Evolutionary conservation across 1,284 basidiomycete species (phyloP).

Genomic region (Cronartium quercuum): DNA sequence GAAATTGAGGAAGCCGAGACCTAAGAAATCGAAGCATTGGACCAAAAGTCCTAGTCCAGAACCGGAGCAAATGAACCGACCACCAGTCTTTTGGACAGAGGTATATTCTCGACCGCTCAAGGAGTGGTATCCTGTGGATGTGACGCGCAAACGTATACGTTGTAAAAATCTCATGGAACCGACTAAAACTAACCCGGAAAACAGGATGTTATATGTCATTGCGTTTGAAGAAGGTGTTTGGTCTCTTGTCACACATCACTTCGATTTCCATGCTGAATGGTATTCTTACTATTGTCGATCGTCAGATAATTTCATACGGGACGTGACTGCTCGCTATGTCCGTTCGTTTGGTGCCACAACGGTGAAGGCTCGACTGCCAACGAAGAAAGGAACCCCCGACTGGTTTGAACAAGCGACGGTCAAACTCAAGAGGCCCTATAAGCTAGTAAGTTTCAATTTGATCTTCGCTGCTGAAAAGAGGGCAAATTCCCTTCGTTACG

Average conservation of each 20-base stretch:
- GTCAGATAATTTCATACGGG: slow-evolving; percentile 26
- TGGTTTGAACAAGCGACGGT: slow-evolving; percentile 54
- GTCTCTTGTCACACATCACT: too few relatives aligned
- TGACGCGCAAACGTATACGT: slow-evolving; percentile 66
- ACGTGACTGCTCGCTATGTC: slow-evolving; percentile 25
- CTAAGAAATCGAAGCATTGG: slow-evolving; percentile 26
- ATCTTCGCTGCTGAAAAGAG: too few relatives aligned
- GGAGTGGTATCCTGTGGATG: slow-evolving; percentile 89
- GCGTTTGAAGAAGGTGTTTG: slow-evolving; percentile 71
- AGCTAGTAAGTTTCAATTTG: slow-evolving; percentile 58
- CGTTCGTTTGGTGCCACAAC: slow-evolving; percentile 64
- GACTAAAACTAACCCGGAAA: slow-evolving; percentile 55
- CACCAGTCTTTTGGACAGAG: slow-evolving; percentile 95
- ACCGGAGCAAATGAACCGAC: slow-evolving; percentile 47
- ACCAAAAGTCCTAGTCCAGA: slow-evolving; percentile 34
- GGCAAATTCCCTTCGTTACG: too few relatives aligned
- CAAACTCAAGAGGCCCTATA: slow-evolving; percentile 65
- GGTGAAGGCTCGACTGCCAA: slow-evolving; percentile 42
- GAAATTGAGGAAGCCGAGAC: slow-evolving; percentile 31
- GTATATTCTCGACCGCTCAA: slow-evolving; percentile 87
- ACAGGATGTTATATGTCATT: slow-evolving; percentile 86
- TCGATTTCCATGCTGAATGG: not conserved
- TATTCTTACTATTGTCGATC: not conserved
- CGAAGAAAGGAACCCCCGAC: slow-evolving; percentile 39
- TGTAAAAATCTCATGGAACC: slow-evolving; percentile 77